Percentiles rank a stretch among this genome's conserved stretches.
Conservation (phyloP, 2,329 filamentous ascomycete genomes). For the Waltergamsia citrina region DNA sequence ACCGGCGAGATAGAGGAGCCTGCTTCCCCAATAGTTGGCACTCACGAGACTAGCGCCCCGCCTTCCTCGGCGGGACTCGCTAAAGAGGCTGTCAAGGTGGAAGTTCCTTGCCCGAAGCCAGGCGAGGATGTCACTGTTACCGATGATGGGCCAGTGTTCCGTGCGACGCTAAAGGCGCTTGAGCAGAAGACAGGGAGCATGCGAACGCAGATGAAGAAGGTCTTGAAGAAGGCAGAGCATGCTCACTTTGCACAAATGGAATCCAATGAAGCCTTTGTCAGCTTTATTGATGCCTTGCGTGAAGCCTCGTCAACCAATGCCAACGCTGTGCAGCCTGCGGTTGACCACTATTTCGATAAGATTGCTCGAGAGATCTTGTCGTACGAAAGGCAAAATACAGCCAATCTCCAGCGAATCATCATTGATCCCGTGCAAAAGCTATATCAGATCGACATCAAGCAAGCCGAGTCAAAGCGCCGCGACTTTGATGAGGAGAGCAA, state of each 20-base stretch:
- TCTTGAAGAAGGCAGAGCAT: slow-evolving; percentile 87
- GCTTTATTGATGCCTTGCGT: slow-evolving; percentile 76
- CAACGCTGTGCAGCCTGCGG: slow-evolving; percentile 90
- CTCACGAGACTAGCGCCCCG: slow-evolving; percentile 24
- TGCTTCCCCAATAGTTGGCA: slow-evolving; percentile 36
- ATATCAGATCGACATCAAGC: slow-evolving; percentile 94
- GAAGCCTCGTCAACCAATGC: slow-evolving; percentile 87
- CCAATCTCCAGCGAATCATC: slow-evolving; percentile 82
- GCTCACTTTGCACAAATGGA: slow-evolving; percentile 70
- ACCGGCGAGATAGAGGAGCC: slow-evolving; percentile 64
- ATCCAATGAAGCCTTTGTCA: slow-evolving; percentile 76
- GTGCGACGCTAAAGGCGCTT: slow-evolving; percentile 90
- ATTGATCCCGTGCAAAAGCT: slow-evolving; percentile 89
- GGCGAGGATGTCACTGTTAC: slow-evolving; percentile 76
- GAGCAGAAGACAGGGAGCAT: slow-evolving; percentile 96
- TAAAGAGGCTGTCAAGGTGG: slow-evolving; percentile 62
- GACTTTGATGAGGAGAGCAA: slow-evolving; percentile 99
- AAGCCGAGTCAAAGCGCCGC: slow-evolving; percentile 91
- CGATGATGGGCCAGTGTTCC: slow-evolving; percentile 90
- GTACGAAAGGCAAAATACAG: slow-evolving; percentile 78
- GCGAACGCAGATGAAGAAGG: slow-evolving; percentile 90
- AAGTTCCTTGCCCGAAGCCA: slow-evolving; percentile 77
- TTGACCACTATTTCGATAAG: slow-evolving; percentile 97
- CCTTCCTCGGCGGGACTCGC: slow-evolving; percentile 9
- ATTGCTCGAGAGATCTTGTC: slow-evolving; percentile 82